Percentiles rank a stretch among this genome's conserved stretches.
Conservation (phyloP, 192 early-diverging fungal genomes). For the Podila clonocystis region DNA sequence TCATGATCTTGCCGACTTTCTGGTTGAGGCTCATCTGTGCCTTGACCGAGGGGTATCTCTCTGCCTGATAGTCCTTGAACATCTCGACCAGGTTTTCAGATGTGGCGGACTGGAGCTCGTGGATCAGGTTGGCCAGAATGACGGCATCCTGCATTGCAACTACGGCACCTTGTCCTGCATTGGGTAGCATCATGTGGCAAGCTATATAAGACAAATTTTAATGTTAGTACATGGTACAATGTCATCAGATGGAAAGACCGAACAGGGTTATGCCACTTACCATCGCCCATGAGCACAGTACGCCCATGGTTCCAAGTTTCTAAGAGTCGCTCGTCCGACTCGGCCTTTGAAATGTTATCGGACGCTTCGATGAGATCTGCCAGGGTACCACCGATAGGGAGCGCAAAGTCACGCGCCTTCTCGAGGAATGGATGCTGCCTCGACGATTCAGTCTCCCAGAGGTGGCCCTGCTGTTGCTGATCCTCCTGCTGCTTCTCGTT, state of each 20-base stretch:
- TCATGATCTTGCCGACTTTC: slow-evolving; percentile 16
- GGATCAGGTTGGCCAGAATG: slow-evolving; percentile 19
- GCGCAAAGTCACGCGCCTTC: too few relatives aligned
- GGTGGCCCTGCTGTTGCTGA: too few relatives aligned
- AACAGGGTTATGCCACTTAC: background rate
- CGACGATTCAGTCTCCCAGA: too few relatives aligned
- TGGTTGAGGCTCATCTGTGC: slow-evolving; percentile 21
- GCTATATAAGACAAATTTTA: background rate
- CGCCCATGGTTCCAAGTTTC: slow-evolving; percentile 35
- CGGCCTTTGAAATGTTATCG: too few relatives aligned
- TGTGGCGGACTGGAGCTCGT: slow-evolving; percentile 14
- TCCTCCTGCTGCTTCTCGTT: too few relatives aligned
- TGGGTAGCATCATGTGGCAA: slow-evolving; percentile 25
- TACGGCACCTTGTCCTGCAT: slow-evolving; percentile 14
- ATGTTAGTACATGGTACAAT: too few relatives aligned
- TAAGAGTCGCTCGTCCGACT: background rate
- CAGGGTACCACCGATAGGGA: too few relatives aligned
- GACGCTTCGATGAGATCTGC: too few relatives aligned
- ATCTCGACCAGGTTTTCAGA: slow-evolving; percentile 14
- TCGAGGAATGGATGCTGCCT: too few relatives aligned
- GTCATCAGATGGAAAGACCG: background rate
- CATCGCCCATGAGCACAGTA: slow-evolving; percentile 22
- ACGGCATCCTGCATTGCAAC: slow-evolving; percentile 20
- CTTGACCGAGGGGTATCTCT: slow-evolving; percentile 17
- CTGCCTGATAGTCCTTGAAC: slow-evolving; percentile 36